These are phyloP conservation scores for Seiridium cupressi DNA, from an alignment of 2,329 filamentous ascomycete genomes.

Conservation along the genomic window DNA sequence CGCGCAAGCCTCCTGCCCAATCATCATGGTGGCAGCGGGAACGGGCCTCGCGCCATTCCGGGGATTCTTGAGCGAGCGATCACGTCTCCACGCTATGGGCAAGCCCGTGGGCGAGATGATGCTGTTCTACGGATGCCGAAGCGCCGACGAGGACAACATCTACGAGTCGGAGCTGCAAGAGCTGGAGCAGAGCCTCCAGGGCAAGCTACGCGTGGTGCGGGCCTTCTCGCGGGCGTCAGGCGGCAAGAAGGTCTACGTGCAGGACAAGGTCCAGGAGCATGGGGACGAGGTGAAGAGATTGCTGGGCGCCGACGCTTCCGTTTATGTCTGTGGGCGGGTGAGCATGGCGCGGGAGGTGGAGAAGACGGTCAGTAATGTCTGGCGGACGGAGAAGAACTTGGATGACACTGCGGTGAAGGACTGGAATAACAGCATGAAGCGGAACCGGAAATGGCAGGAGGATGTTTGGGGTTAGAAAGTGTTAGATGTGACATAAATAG, in stretches of 20 bases:
- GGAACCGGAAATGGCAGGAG: conserved; percentile 2
- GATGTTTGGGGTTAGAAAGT: neutral
- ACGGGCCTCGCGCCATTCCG: conserved; percentile 46
- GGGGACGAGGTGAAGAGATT: neutral
- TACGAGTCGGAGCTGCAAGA: conserved; percentile 21
- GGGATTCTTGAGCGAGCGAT: conserved; percentile 34
- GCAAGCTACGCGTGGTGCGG: conserved; percentile 2
- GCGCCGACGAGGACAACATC: conserved; percentile 30
- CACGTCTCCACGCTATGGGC: conserved; percentile 30
- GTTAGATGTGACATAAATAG: too few relatives aligned
- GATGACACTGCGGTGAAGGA: neutral
- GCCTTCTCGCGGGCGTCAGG: neutral
- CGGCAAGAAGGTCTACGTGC: neutral
- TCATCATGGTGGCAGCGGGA: conserved; percentile 50
- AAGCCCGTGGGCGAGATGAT: conserved; percentile 33
- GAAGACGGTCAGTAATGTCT: neutral
- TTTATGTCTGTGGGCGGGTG: neutral
- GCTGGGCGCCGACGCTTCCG: neutral
- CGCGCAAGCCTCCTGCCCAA: conserved; percentile 34
- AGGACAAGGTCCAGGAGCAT: neutral
- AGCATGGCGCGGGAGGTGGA: conserved; percentile 2
- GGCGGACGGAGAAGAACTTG: neutral
- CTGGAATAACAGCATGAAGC: neutral
- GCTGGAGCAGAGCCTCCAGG: neutral
- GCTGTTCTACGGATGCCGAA: conserved; percentile 40